Evolutionary conservation across 2,329 filamentous ascomycete genomes (phyloP).

Genomic region (Fusarium nurragi): DNA sequence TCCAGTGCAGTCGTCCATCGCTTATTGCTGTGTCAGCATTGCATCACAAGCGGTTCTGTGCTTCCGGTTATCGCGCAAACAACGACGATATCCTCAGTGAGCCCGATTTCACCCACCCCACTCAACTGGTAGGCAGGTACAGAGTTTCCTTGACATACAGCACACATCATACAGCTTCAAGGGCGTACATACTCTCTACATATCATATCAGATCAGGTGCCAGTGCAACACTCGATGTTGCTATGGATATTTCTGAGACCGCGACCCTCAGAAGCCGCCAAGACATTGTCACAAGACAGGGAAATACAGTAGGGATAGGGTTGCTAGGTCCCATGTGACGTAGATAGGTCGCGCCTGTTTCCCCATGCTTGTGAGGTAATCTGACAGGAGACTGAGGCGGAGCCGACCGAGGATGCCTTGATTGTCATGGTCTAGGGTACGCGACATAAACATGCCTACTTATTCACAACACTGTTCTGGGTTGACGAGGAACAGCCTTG

Average conservation of each 20-base stretch:
- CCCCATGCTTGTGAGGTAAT: conserved; percentile 6
- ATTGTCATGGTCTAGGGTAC: conserved; percentile 22
- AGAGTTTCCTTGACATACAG: conserved; percentile 22
- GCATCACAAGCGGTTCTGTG: conserved; percentile 21
- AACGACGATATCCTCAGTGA: conserved; percentile 4
- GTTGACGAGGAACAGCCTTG: background rate
- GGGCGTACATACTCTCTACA: background rate
- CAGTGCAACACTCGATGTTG: conserved; percentile 1
- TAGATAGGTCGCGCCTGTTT: conserved; percentile 19
- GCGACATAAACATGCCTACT: background rate
- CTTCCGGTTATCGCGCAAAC: background rate
- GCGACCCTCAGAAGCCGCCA: conserved; percentile 6
- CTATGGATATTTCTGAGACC: background rate
- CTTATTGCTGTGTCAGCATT: conserved; percentile 12
- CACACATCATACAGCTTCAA: conserved; percentile 3
- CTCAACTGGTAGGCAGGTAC: background rate
- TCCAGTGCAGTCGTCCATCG: background rate
- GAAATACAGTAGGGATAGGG: conserved; percentile 1
- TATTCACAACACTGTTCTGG: background rate
- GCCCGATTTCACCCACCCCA: background rate
- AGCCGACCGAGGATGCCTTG: background rate
- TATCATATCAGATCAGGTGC: background rate
- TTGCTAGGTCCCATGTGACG: conserved; percentile 14
- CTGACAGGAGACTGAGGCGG: background rate
- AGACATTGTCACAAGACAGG: conserved; percentile 13